These are phyloP conservation scores for Pseudogymnoascus sp. DNA, from an alignment of 2,329 filamentous ascomycete genomes.

Conservation along the genomic window DNA sequence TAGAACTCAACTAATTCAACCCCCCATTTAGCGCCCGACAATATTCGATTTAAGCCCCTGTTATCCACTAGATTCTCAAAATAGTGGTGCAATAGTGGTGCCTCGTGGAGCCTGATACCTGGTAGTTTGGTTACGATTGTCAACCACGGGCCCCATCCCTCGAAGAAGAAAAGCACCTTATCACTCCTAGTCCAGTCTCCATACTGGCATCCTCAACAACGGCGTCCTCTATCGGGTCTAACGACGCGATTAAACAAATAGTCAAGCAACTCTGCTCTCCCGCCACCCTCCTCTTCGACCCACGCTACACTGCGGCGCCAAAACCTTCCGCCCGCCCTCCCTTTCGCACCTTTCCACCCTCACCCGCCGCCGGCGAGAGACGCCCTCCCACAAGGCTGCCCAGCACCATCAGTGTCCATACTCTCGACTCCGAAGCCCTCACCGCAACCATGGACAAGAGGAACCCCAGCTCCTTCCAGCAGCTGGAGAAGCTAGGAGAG, in stretches of 20 bases:
- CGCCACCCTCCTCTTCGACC: slow-evolving; percentile 34
- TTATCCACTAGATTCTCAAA: not conserved
- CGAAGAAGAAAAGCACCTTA: not conserved
- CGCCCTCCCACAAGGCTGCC: slow-evolving; percentile 21
- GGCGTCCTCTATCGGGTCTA: slow-evolving; percentile 26
- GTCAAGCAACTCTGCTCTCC: slow-evolving; percentile 30
- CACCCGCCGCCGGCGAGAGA: slow-evolving; percentile 16
- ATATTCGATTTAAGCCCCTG: not conserved
- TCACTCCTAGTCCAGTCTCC: slow-evolving; percentile 4
- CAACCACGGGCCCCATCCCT: not conserved
- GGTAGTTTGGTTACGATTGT: slow-evolving; percentile 2
- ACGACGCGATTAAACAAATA: slow-evolving; percentile 21
- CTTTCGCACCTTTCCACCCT: slow-evolving; percentile 25
- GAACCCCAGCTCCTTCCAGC: slow-evolving; percentile 95
- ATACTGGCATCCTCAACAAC: slow-evolving; percentile 19
- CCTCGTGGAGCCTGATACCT: slow-evolving; percentile 2
- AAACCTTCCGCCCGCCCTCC: slow-evolving; percentile 22
- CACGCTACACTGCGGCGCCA: slow-evolving; percentile 27
- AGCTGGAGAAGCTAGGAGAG: slow-evolving; percentile 97
- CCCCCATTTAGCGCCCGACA: not conserved
- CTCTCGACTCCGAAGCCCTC: slow-evolving; percentile 21
- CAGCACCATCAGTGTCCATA: slow-evolving; percentile 27
- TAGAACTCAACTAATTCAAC: not conserved
- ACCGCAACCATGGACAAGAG: slow-evolving; percentile 68
- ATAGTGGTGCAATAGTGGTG: not conserved